Evolutionary conservation across 108 stramenopile genomes (phyloP), one percentile per base, ranked within the genome.

Genomic region (Cyclotella baltica): DNA sequence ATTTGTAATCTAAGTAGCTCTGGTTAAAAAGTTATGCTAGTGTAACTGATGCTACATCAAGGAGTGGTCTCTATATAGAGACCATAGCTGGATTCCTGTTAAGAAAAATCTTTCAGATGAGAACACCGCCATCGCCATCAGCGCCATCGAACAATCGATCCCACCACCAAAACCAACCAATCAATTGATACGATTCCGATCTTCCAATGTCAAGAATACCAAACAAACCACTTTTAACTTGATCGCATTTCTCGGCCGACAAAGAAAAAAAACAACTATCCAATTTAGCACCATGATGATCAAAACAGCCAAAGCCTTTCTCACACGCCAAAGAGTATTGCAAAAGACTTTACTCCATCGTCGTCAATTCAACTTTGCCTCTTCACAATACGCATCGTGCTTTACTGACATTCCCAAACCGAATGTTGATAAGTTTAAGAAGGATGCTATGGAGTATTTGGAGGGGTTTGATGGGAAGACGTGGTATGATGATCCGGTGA

Each of bases 401-500:
- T 95, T 95, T 63, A 69, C 73, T 20, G 83, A 86, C 47, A 62
- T 92, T 30, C 92, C 94, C 1, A 65, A n/a, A 15, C 84, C 88
- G 13, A 81, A 92, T 59, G 64, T 78, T 40, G 80, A 34, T 9
- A 73, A 62, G 20, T 67, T 95, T n/a, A 80, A 87, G 16, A 33
- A 69, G 25, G 81, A 83, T 72, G 84, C 92, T 1, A 27, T 93
- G n/a, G 63, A 78, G 6, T 93, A 89, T 69, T 47, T 93, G 22
- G 85, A 90, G 18, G 50, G 48, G 28, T 93, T 96, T 74, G 87
- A 90, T 69, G 25, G 15, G 3, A 29, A 89, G 43, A 30, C 18
- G 4, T 96, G 95, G 95, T 91, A 89, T 70, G 68, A 80, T 36
- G 85, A 91, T 72, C 92, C 95, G 62, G 85, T 92, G 67, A 70